Base-by-base conservation (phyloP, 2,329 filamentous ascomycete genomes). In the Pseudogymnoascus sp. region DNA sequence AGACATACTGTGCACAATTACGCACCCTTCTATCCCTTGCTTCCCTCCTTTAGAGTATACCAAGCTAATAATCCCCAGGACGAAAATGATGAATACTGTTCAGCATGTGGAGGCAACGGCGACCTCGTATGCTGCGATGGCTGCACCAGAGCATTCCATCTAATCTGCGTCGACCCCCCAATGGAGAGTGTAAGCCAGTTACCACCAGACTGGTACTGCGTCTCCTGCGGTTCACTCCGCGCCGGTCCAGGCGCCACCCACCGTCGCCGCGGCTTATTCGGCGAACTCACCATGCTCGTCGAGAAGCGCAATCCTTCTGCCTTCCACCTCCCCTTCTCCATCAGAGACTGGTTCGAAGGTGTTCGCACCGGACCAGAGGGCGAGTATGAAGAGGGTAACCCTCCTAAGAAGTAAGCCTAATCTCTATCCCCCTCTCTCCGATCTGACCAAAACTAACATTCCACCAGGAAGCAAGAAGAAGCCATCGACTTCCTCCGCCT, bases 41-140 rank as follows among this genome's bases (percentile, higher is more conserved):
- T 66, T 39, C 63, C 66, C 45, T 65, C 64, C 66, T 42, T 65
- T 63, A 36, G 64, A 66, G 21, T 13, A 13, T 12, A 7, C 18
- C 21, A 27, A 45, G 10, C 40, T 45, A 45, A 45, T 18, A 25
- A 18, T 10, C 60, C 31, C 61, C 72, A 82, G 80, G 79, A 84
- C 68, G 88, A 96, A 65, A 96, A 96, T 74, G 90, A 94, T 73
- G 93, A 97, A 74, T 88, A 88, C 71, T 99, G 93, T 78, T 87
- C 87, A 65, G 86, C 91, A 52, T 99, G 94, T 76, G 85, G 87
- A 70, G 89, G 88, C 66, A 88, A 85, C 67, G 93, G 93, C 62
- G 86, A 91, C 68, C 83, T 99, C 65, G 82, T 97, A 67, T 97
- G 92, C 76, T 99, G 94, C 75, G 94, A 97, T 77, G 90, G 89